Base-by-base conservation (phyloP, 345 rosid genomes). In the Euphorbia lathyris region DNA sequence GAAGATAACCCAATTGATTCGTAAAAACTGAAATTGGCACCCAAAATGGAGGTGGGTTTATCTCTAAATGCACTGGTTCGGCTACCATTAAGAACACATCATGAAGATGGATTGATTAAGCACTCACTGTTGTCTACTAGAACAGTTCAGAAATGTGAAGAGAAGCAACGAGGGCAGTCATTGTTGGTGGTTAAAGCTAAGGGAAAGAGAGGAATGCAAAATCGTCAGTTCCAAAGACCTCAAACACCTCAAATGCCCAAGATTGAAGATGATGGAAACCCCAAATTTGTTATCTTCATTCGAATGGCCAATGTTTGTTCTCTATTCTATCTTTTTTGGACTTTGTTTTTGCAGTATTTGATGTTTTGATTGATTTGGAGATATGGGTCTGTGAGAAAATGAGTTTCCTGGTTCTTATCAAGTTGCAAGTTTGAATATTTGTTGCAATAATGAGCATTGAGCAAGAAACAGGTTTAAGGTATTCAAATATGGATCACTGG, bases 251-350 rank as follows among this genome's bases (percentile, higher is more conserved):
- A 87, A 47, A 72, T 94, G 83, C 98, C 98, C 72, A 91, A 89
- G 83, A 74, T 94, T 83, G 97, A 91, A 83, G 97, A 94, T 23
- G 98, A 94, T 29, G 98, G 98, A 29, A 89, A 88, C 79, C 98
- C 97, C 57, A 82, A 80, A 55, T 94, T 94, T 72, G 89, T 94
- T 66, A 82, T 94, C 86, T 94, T 91, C 86, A 86, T 94, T 56
- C 89, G 96, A 70, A 86, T 82, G 90, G 92, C 94, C 70, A 81
- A 90, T 78, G 98, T 90, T 84, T 71, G 96, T 82, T 36, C 50
- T 17, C 76, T 68, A 29, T 14, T 58, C 4, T 27, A 27, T 59
- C 9, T 1, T 30, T 17, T 57, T 14, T 26, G 19, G 16, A 25
- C 1, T 48, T 52, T 52, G 16, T 0, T 19, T 9, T 0, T 52